Evolutionary conservation across 495 filamentous ascomycete species (phyloP).

Genomic region (Xylaria acuta): DNA sequence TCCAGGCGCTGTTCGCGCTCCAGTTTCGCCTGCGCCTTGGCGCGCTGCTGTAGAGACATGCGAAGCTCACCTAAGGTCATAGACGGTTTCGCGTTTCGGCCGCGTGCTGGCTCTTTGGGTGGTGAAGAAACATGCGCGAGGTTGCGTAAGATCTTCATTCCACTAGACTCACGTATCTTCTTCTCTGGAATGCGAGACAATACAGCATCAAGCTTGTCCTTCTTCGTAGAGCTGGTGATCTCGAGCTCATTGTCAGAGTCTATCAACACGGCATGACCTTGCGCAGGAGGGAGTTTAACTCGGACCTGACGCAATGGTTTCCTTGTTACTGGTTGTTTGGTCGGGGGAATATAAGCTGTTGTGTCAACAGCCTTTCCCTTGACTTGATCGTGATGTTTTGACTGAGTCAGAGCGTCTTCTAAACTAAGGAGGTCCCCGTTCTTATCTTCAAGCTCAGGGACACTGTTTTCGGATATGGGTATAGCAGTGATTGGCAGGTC

Average conservation of each 20-base stretch:
- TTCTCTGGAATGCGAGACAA: slow-evolving; percentile 72
- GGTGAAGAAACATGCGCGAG: slow-evolving; percentile 78
- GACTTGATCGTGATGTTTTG: slow-evolving; percentile 55
- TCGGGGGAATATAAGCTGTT: slow-evolving; percentile 14
- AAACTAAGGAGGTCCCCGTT: slow-evolving; percentile 41
- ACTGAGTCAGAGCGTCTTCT: slow-evolving; percentile 36
- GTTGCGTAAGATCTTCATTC: slow-evolving; percentile 70
- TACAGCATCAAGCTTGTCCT: slow-evolving; percentile 57
- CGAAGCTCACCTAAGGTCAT: slow-evolving; percentile 76
- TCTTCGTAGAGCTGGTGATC: slow-evolving; percentile 44
- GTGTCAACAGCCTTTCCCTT: slow-evolving; percentile 56
- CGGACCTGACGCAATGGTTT: slow-evolving; percentile 45
- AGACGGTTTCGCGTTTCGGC: slow-evolving; percentile 46
- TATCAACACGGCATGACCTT: slow-evolving; percentile 37
- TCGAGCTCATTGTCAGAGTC: slow-evolving; percentile 48
- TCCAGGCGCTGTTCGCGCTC: slow-evolving; percentile 82
- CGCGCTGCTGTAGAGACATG: slow-evolving; percentile 67
- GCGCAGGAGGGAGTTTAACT: slow-evolving; percentile 47
- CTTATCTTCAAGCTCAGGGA: slow-evolving; percentile 27
- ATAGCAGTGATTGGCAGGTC: slow-evolving; percentile 9
- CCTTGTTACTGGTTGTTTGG: slow-evolving; percentile 30
- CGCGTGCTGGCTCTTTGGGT: slow-evolving; percentile 50
- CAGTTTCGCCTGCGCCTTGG: slow-evolving; percentile 77
- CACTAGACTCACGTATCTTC: slow-evolving; percentile 64
- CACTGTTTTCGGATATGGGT: background rate